These are phyloP conservation scores for Leccinum pallidistipes DNA, from an alignment of 1,284 basidiomycete genomes.

Conservation along the genomic window DNA sequence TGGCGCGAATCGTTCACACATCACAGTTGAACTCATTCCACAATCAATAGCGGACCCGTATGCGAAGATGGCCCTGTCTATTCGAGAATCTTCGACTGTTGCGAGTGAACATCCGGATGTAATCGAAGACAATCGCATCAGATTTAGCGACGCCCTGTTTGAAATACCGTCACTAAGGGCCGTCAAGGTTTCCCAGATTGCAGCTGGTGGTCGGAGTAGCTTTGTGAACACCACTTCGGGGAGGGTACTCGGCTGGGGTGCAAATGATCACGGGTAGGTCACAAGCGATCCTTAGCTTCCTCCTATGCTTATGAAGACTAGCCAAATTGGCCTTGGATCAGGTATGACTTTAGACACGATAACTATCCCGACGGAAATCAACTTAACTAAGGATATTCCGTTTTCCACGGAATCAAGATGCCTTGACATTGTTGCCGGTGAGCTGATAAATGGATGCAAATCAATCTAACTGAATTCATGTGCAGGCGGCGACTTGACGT, in stretches of 20 bases:
- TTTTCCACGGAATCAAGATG: slow-evolving; percentile 62
- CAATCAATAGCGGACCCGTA: slow-evolving; percentile 55
- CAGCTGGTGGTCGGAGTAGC: slow-evolving; percentile 73
- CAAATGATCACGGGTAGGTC: slow-evolving; percentile 77
- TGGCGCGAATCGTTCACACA: slow-evolving; percentile 30
- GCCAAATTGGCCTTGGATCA: slow-evolving; percentile 82
- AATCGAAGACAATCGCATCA: slow-evolving; percentile 52
- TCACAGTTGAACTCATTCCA: slow-evolving; percentile 61
- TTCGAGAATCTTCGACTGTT: slow-evolving; percentile 29
- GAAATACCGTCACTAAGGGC: slow-evolving; percentile 79
- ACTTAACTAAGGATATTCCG: slow-evolving; percentile 62
- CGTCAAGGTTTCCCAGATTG: slow-evolving; percentile 67
- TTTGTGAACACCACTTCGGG: slow-evolving; percentile 72
- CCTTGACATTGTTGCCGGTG: slow-evolving; percentile 64
- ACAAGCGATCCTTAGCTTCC: background rate
- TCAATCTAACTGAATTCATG: slow-evolving; percentile 11
- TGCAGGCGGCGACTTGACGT: slow-evolving; percentile 73
- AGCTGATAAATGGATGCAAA: slow-evolving; percentile 13
- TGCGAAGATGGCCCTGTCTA: slow-evolving; percentile 41
- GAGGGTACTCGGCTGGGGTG: slow-evolving; percentile 85
- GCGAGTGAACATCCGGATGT: slow-evolving; percentile 35
- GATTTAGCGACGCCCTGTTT: slow-evolving; percentile 74
- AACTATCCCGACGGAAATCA: slow-evolving; percentile 83
- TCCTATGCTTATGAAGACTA: slow-evolving; percentile 30
- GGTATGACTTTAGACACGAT: slow-evolving; percentile 71